These are phyloP conservation scores for Auricularia cornea DNA, from an alignment of 768 basidiomycete species.

Conservation along the genomic window DNA sequence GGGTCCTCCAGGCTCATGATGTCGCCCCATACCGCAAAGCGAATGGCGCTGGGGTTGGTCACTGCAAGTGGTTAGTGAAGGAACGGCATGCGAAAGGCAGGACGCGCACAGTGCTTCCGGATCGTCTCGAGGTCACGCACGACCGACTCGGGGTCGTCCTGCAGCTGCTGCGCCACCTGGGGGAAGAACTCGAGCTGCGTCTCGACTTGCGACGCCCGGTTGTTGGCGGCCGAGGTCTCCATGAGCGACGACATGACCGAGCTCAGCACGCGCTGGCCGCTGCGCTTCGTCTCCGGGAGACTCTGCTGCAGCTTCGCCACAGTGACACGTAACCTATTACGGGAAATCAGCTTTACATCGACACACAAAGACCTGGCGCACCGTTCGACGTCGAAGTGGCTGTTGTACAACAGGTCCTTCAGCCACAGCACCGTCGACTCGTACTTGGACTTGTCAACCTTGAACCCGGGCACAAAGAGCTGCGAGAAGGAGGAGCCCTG, in stretches of 20 bases:
- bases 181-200: constrained; percentile 76
- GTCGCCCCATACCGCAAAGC: constrained; percentile 89
- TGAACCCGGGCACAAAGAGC: constrained; percentile 63
- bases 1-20: constrained; percentile 63
- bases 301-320: constrained; percentile 85
- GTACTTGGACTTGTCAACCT: constrained; percentile 76
- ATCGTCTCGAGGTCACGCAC: constrained; percentile 70
- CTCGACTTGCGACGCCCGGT: constrained; percentile 58
- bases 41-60: constrained; percentile 69
- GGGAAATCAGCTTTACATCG: no score
- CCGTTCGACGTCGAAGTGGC: constrained; percentile 75
- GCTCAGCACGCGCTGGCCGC: constrained; percentile 70
- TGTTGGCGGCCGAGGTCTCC: constrained; percentile 61
- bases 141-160: constrained; percentile 63
- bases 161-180: constrained; percentile 57
- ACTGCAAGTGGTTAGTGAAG: constrained; percentile 53
- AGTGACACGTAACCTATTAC: constrained; percentile 75
- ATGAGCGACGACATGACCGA: constrained; percentile 62
- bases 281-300: constrained; percentile 85
- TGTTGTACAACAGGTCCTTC: constrained; percentile 66
- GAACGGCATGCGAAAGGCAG: neutral
- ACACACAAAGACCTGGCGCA: no score
- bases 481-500: constrained; percentile 62
- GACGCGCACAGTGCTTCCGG: constrained; percentile 50
- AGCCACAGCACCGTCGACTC: constrained; percentile 81